phyloP scores from a whole-genome alignment of 192 early-diverging fungal species.

The Linnemannia zychae region DNA sequence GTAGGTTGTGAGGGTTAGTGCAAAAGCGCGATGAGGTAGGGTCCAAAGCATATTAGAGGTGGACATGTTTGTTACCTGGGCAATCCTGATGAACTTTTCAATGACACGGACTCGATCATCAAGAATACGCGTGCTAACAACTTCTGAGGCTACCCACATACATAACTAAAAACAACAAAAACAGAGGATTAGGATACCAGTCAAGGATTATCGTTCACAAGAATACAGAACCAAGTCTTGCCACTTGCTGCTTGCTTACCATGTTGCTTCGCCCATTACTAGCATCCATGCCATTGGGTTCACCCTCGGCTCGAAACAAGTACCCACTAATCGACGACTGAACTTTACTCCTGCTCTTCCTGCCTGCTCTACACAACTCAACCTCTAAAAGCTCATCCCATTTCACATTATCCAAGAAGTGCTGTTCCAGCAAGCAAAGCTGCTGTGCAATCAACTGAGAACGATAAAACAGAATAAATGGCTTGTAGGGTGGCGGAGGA shows the following conservation, averaged over 20 bases:
- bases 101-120: constrained; percentile 68
- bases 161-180: constrained; percentile 37
- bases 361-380: constrained; percentile 55
- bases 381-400: constrained; percentile 69
- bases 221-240: not conserved
- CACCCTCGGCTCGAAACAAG: constrained; percentile 14
- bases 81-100: constrained; percentile 74
- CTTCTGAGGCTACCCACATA: constrained; percentile 72
- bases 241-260: constrained; percentile 14
- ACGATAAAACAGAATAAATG: constrained; percentile 62
- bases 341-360: constrained; percentile 8
- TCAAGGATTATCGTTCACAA: not conserved
- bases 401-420: constrained; percentile 61
- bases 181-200: not conserved
- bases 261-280: constrained; percentile 48
- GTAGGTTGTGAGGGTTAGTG: not conserved
- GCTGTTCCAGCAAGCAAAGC: constrained; percentile 66
- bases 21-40: not conserved
- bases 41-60: not conserved
- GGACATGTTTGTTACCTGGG: constrained; percentile 51
- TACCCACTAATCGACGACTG: constrained; percentile 44
- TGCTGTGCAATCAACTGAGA: constrained; percentile 68
- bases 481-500: constrained; percentile 24
- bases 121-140: constrained; percentile 57
- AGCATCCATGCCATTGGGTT: constrained; percentile 39